Evolutionary conservation across 164 flowering plant genomes (phyloP).

Genomic region (Tinospora cordifolia): DNA sequence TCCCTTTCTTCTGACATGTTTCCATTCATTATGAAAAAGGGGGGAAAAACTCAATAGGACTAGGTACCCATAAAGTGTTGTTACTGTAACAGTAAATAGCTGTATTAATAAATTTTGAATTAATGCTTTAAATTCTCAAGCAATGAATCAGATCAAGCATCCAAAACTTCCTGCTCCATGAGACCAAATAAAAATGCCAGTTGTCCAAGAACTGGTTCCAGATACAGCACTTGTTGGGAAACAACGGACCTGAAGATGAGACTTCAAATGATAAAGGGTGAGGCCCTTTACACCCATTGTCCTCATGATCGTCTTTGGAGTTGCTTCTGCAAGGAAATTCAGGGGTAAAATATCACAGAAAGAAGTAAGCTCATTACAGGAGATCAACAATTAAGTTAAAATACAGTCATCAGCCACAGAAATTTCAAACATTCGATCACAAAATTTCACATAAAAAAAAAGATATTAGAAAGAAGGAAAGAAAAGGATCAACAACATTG

Average conservation of each 20-base stretch:
- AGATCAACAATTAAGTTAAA: too few species aligned
- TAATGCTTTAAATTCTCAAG: neutral
- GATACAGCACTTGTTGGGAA: slow-evolving; percentile 6
- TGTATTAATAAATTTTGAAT: neutral
- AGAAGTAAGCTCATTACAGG: neutral
- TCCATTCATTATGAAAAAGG: neutral
- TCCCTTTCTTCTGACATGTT: neutral
- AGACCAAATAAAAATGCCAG: neutral
- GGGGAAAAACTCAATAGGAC: neutral
- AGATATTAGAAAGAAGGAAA: neutral
- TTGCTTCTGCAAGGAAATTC: slow-evolving; percentile 60
- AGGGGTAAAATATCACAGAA: neutral
- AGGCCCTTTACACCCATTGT: slow-evolving; percentile 93
- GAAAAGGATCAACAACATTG: neutral
- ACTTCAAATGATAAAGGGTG: slow-evolving; percentile 81
- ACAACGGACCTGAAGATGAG: slow-evolving; percentile 75
- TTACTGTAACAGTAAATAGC: neutral
- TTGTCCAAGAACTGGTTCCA: neutral
- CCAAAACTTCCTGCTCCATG: slow-evolving; percentile 2
- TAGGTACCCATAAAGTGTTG: neutral
- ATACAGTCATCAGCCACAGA: neutral
- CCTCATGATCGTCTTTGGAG: slow-evolving; percentile 81
- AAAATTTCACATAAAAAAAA: too few species aligned
- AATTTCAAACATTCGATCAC: neutral
- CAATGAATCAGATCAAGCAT: neutral